phyloP scores from a whole-genome alignment of 768 basidiomycete species.

The Plicaturopsis crispa region DNA sequence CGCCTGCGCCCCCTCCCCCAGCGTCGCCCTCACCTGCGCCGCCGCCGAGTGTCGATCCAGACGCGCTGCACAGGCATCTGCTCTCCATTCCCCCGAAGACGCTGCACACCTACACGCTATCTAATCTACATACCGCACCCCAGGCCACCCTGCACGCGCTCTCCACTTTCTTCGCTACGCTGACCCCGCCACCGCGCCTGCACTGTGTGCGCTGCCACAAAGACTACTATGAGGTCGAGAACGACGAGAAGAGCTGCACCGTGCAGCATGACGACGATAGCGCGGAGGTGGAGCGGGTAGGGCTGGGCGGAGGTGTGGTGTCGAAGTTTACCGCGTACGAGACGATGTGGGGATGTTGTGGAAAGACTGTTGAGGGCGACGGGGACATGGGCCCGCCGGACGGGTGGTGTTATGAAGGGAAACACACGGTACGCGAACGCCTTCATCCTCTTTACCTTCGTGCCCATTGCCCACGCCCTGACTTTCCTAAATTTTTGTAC shows the following conservation, averaged over 20 bases:
- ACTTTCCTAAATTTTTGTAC: background rate
- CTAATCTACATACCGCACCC: slow-evolving; percentile 32
- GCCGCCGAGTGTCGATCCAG: slow-evolving; percentile 27
- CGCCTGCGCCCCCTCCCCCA: slow-evolving; percentile 28
- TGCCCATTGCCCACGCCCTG: background rate
- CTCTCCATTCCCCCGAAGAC: slow-evolving; percentile 58
- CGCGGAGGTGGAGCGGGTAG: slow-evolving; percentile 60
- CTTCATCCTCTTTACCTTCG: background rate
- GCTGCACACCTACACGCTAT: slow-evolving; percentile 53
- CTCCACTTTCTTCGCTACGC: slow-evolving; percentile 49
- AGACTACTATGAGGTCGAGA: slow-evolving; percentile 63
- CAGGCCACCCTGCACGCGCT: slow-evolving; percentile 37
- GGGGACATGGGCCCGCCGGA: slow-evolving; percentile 80
- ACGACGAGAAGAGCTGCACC: slow-evolving; percentile 60
- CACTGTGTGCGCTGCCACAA: slow-evolving; percentile 77
- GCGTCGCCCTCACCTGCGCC: slow-evolving; percentile 27
- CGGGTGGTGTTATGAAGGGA: slow-evolving; percentile 83
- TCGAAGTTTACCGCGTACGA: slow-evolving; percentile 31
- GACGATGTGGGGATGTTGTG: slow-evolving; percentile 71
- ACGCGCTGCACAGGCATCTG: slow-evolving; percentile 42
- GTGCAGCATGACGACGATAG: slow-evolving; percentile 79
- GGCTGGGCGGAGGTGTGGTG: slow-evolving; percentile 14
- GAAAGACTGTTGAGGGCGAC: slow-evolving; percentile 61
- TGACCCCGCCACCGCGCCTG: slow-evolving; percentile 58
- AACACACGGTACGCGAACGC: slow-evolving; percentile 54